Percentiles rank a stretch among this genome's conserved stretches.
These are phyloP conservation scores for Fusarium acutatum DNA, from an alignment of 2,329 filamentous ascomycete genomes.

Conservation along the genomic window DNA sequence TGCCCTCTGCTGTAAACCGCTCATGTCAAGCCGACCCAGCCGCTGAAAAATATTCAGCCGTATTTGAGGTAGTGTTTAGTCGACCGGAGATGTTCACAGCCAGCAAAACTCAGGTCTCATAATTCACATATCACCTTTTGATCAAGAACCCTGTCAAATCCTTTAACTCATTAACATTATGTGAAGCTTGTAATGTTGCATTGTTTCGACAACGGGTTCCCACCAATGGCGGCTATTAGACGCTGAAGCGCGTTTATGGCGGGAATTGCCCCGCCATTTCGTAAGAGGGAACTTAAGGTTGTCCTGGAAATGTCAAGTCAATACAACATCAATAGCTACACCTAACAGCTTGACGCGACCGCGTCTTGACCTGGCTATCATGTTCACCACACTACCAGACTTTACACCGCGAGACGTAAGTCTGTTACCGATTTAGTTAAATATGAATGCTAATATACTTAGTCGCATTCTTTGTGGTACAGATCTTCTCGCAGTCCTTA, in stretches of 20 bases:
- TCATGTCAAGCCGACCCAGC: conserved; percentile 31
- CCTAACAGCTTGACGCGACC: conserved; percentile 24
- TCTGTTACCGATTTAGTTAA: conserved; percentile 2
- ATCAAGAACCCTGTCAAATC: not conserved
- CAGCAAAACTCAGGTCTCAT: not conserved
- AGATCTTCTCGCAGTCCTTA: conserved; percentile 66
- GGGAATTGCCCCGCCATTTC: conserved; percentile 29
- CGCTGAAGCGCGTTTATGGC: conserved; percentile 33
- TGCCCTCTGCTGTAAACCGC: conserved; percentile 7
- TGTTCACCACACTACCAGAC: conserved; percentile 72
- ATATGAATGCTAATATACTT: conserved; percentile 17
- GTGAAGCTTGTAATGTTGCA: conserved; percentile 15
- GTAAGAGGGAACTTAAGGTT: not conserved
- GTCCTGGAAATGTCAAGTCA: conserved; percentile 21
- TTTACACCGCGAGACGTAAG: conserved; percentile 76
- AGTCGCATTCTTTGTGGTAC: conserved; percentile 81
- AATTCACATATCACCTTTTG: not conserved
- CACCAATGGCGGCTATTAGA: conserved; percentile 36
- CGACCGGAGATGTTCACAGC: not conserved
- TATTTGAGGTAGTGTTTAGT: not conserved
- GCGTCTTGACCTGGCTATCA: conserved; percentile 44
- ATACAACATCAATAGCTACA: conserved; percentile 25
- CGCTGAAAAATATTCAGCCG: conserved; percentile 21
- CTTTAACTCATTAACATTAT: not conserved
- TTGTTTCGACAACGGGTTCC: conserved; percentile 1